Percentiles rank a stretch among this genome's conserved stretches.
These are phyloP conservation scores for Aspergillus sergii DNA, from an alignment of 2,329 filamentous ascomycete species.

Conservation along the genomic window DNA sequence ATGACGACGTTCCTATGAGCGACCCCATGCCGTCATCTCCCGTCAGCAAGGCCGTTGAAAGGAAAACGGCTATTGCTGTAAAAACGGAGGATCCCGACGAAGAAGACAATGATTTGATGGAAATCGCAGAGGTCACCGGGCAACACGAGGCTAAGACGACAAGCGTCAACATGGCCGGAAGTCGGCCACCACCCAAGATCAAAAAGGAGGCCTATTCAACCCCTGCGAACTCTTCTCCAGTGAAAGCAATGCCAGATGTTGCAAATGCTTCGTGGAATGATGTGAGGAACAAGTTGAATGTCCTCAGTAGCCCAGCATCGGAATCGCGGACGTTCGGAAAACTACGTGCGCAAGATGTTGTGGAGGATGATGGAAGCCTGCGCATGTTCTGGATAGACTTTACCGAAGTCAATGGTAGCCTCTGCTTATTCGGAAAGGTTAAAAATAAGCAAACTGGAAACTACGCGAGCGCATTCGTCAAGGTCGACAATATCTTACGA, in stretches of 20 bases:
- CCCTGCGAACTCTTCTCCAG: conserved; percentile 76
- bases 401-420: conserved; percentile 83
- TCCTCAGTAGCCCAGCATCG: conserved; percentile 71
- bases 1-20: conserved; percentile 81
- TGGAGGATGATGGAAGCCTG: conserved; percentile 90
- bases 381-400: conserved; percentile 98
- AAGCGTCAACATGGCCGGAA: conserved; percentile 83
- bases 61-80: conserved; percentile 61
- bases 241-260: conserved; percentile 58
- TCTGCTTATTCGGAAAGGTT: conserved; percentile 96
- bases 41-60: conserved; percentile 73
- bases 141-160: conserved; percentile 62
- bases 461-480: conserved; percentile 91
- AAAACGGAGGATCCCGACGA: conserved; percentile 70
- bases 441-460: conserved; percentile 78
- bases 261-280: conserved; percentile 88
- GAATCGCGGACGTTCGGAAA: conserved; percentile 72
- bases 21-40: conserved; percentile 87
- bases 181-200: conserved; percentile 74
- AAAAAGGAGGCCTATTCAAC: conserved; percentile 70
- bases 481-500: conserved; percentile 89
- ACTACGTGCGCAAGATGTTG: conserved; percentile 76
- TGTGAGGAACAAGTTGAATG: conserved; percentile 82
- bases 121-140: conserved; percentile 76
- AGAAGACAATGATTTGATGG: conserved; percentile 80